Conservation (phyloP, 345 rosid genomes). For the Noccaea bulbosa region DNA sequence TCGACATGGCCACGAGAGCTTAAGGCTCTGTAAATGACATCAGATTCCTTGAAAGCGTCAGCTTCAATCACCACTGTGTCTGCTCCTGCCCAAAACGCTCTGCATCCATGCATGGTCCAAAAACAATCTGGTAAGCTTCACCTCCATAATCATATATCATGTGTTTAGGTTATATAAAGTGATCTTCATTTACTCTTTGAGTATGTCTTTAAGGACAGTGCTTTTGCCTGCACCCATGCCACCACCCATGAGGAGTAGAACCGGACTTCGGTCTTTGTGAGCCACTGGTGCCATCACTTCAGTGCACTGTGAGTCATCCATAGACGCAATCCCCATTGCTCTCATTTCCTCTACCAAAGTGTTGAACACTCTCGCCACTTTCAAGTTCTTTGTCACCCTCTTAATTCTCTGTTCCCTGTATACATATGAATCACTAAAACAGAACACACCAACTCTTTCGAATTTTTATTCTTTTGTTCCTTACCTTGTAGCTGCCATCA, state of each 20-base stretch:
- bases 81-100: constrained; percentile 90
- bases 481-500: constrained; percentile 90
- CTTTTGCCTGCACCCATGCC: constrained; percentile 99
- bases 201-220: constrained; percentile 91
- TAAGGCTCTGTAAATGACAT: constrained; percentile 87
- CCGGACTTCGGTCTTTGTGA: constrained; percentile 80
- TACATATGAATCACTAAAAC: neutral
- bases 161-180: neutral
- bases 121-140: constrained; percentile 33
- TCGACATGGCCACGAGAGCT: constrained; percentile 87
- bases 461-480: constrained; percentile 4
- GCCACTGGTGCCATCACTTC: constrained; percentile 94
- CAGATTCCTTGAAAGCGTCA: constrained; percentile 95
- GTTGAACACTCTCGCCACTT: constrained; percentile 77
- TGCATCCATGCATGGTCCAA: constrained; percentile 39
- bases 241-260: constrained; percentile 93
- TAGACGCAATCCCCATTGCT: constrained; percentile 69
- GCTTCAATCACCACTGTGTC: constrained; percentile 88
- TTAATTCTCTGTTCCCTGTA: constrained; percentile 85
- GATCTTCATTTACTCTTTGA: constrained; percentile 65
- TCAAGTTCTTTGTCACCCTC: constrained; percentile 72
- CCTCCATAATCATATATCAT: neutral
- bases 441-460: neutral
- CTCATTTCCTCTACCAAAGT: constrained; percentile 87
- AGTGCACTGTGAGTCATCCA: constrained; percentile 65